These are phyloP conservation scores for Penicillium sp. DNA, from an alignment of 2,329 filamentous ascomycete species.

Conservation along the genomic window DNA sequence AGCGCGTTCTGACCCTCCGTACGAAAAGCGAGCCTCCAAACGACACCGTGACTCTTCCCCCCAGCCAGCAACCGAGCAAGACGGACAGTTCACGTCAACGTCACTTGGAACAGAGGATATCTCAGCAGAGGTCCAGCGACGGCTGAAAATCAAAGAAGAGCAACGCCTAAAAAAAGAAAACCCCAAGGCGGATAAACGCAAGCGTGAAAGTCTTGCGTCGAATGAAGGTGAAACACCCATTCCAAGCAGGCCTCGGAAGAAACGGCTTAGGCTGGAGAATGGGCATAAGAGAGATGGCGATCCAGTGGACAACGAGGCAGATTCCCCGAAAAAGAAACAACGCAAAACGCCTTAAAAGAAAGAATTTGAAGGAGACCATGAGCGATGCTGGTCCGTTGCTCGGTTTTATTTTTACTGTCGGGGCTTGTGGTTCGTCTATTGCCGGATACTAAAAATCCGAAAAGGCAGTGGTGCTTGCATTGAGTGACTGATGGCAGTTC, in stretches of 20 bases:
- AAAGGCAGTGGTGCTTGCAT: background rate
- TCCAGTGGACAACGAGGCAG: background rate
- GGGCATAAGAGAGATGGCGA: conserved; percentile 7
- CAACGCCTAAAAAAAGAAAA: conserved; percentile 28
- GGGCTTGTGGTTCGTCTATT: background rate
- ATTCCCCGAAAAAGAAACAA: conserved; percentile 5
- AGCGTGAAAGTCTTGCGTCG: conserved; percentile 39
- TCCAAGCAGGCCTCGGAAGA: conserved; percentile 20
- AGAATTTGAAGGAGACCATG: background rate
- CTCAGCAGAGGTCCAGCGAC: conserved; percentile 45
- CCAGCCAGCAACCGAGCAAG: conserved; percentile 15
- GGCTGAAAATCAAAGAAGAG: conserved; percentile 45
- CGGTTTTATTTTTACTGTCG: background rate
- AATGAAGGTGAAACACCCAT: conserved; percentile 22
- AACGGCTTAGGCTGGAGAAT: conserved; percentile 16
- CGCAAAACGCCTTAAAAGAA: background rate
- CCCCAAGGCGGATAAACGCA: conserved; percentile 38
- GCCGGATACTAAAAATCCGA: background rate
- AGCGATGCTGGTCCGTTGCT: background rate
- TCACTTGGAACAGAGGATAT: conserved; percentile 45
- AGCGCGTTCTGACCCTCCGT: background rate
- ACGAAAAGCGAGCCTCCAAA: conserved; percentile 13
- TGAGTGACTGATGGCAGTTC: background rate
- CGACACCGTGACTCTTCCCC: conserved; percentile 8
- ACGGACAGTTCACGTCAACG: conserved; percentile 27